phyloP scores from a whole-genome alignment of 148 eudicot genomes.

The Rhododendron henanense region DNA sequence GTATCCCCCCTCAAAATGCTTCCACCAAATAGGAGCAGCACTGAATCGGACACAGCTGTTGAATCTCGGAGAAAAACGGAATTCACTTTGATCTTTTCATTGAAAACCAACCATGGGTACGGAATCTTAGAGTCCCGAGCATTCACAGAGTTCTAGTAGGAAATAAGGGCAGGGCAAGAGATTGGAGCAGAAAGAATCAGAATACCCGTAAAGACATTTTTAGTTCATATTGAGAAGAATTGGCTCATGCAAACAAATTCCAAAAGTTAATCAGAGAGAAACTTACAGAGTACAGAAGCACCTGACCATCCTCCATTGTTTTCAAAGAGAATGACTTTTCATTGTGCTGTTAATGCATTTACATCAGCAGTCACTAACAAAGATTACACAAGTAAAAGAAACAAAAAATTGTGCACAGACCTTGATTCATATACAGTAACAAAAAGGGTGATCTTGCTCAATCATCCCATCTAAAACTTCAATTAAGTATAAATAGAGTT shows the following conservation, averaged over 20 bases:
- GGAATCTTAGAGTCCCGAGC: slow-evolving; percentile 76
- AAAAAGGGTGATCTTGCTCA: background rate
- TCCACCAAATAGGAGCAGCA: slow-evolving; percentile 87
- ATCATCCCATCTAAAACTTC: background rate
- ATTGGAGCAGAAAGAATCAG: background rate
- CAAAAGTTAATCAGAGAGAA: background rate
- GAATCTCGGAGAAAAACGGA: slow-evolving; percentile 92
- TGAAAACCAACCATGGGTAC: slow-evolving; percentile 93
- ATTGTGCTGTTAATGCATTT: slow-evolving; percentile 54
- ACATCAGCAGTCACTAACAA: slow-evolving; percentile 15
- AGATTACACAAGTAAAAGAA: slow-evolving; percentile 3
- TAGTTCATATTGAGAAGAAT: background rate
- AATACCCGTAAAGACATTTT: background rate
- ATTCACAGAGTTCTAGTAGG: slow-evolving; percentile 50
- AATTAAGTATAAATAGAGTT: background rate
- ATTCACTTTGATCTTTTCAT: slow-evolving; percentile 92
- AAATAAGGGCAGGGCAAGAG: background rate
- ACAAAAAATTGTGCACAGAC: background rate
- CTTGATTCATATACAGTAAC: background rate
- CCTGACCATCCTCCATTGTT: slow-evolving; percentile 96
- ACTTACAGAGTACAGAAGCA: slow-evolving; percentile 83
- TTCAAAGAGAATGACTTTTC: slow-evolving; percentile 84
- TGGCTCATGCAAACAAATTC: background rate
- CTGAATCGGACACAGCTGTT: slow-evolving; percentile 85
- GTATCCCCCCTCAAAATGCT: slow-evolving; percentile 58